Evolutionary conservation across 164 flowering plant genomes (phyloP).

Genomic region (Vitis riparia): DNA sequence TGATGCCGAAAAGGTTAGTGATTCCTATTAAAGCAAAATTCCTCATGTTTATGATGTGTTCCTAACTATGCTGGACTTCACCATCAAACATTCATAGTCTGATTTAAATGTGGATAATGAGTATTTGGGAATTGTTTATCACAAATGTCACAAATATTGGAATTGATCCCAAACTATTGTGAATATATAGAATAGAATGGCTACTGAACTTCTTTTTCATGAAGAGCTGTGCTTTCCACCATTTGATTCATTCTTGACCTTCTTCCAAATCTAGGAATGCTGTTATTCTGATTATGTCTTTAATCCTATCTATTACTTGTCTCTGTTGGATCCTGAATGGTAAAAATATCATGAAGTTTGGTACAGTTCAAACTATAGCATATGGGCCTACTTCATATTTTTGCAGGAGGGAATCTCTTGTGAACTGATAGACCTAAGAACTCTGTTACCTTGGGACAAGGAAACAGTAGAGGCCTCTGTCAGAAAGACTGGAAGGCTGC

Average conservation of each 20-base stretch:
- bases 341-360: neutral
- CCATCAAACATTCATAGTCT: neutral
- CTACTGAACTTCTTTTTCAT: neutral
- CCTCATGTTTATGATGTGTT: neutral
- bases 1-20: conserved; percentile 81
- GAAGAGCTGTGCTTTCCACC: neutral
- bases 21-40: neutral
- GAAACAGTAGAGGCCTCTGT: conserved; percentile 95
- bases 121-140: neutral
- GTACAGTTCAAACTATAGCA: neutral
- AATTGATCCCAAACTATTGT: neutral
- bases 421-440: conserved; percentile 85
- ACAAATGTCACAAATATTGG: neutral
- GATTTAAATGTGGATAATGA: too few species aligned
- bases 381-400: neutral
- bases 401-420: conserved; percentile 93
- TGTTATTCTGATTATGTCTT: neutral
- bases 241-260: neutral
- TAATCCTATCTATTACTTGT: neutral
- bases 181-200: neutral
- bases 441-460: conserved; percentile 95
- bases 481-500: conserved; percentile 87
- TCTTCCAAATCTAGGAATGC: neutral
- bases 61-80: neutral
- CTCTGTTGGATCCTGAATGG: too few species aligned